Base-by-base conservation (phyloP, 2,329 filamentous ascomycete species). In the Fusarium sp. region DNA sequence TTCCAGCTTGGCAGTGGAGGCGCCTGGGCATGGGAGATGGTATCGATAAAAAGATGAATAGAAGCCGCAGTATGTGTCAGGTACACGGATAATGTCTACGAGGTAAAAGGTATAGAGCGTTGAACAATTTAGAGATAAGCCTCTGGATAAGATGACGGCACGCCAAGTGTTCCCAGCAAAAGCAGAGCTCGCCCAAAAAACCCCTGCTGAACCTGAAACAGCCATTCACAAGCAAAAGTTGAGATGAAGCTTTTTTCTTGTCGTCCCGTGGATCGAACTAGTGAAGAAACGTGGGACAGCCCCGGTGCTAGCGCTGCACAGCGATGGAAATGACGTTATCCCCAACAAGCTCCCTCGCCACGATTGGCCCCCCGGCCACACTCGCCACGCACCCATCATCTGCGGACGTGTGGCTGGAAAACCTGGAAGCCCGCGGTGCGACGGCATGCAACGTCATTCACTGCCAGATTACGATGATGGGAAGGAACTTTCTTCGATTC, bases 381-480 rank as follows among this genome's bases (percentile, higher is more conserved):
- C 56, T 64, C 68, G 71, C 71, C 71, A 73, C 71, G 60, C 62
- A 52, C 48, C 27, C 65, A 37, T 27, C 15, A 3, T 10, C 15
- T 16, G 12, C 23, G 40, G 55, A 16, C 7, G 68, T 72, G 71
- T 73, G 71, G 71, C 71, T 70, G 57, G 48, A 70, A 74, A 74
- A 74, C 72, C 56, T 73, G 72, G 58, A 74, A 74, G 27, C 48
- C 37, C 39, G 41, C 50, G 13, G 39, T 58, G 48, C 58, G 37
- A 62, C 48, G 44, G 37, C 41, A 31, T 31, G 36, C 63, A 71
- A 74, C 72, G 72, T 74, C 72, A 74, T 72, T 54, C 30, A 34
- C 12, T 12, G 6, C 15, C 7, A 39, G 15, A 52, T 37, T 50
- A 50, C 31, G 16, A 50, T 18, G 11, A 47, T 47, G 27, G 7